Evolutionary conservation across 1,139 yeast genomes (phyloP).

Genomic region (Magnusiomyces suaveolens): DNA sequence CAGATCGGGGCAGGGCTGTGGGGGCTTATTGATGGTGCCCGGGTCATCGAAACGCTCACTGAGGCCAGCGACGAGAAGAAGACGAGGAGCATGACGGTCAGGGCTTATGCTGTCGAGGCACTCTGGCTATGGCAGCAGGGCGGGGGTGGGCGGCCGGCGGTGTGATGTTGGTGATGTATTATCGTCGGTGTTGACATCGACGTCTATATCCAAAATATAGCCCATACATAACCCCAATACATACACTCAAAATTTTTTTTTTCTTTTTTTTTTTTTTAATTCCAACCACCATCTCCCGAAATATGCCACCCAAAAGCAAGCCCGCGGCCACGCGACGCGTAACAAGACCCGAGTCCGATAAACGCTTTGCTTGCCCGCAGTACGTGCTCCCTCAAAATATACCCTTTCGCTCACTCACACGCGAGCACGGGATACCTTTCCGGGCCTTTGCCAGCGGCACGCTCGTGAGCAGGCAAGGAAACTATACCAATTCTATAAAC

Average conservation of each 20-base stretch:
- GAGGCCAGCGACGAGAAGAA: conserved; percentile 64
- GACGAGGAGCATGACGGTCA: conserved; percentile 62
- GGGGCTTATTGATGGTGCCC: conserved; percentile 57
- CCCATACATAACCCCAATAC: not conserved
- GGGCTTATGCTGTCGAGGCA: conserved; percentile 85
- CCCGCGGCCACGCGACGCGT: not conserved
- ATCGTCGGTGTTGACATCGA: not conserved
- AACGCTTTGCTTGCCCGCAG: not conserved
- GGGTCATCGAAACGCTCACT: conserved; percentile 60
- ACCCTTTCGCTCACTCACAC: not conserved
- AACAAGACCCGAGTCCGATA: not conserved
- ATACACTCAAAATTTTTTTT: no score
- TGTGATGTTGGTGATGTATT: conserved; percentile 2
- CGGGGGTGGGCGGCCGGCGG: conserved; percentile 22
- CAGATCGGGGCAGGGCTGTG: conserved; percentile 58
- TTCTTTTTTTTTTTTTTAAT: no score
- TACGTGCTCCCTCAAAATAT: not conserved
- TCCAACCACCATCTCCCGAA: not conserved
- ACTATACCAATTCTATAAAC: not conserved
- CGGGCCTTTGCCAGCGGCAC: not conserved
- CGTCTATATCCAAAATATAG: no score
- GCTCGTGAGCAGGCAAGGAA: not conserved
- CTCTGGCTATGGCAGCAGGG: conserved; percentile 86
- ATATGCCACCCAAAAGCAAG: not conserved
- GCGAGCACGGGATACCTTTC: not conserved